A percentile compares a stretch with the other conserved stretches of the same genome.
These are phyloP conservation scores for Trichoderma hamatum DNA, from an alignment of 2,329 filamentous ascomycete genomes.

Conservation along the genomic window DNA sequence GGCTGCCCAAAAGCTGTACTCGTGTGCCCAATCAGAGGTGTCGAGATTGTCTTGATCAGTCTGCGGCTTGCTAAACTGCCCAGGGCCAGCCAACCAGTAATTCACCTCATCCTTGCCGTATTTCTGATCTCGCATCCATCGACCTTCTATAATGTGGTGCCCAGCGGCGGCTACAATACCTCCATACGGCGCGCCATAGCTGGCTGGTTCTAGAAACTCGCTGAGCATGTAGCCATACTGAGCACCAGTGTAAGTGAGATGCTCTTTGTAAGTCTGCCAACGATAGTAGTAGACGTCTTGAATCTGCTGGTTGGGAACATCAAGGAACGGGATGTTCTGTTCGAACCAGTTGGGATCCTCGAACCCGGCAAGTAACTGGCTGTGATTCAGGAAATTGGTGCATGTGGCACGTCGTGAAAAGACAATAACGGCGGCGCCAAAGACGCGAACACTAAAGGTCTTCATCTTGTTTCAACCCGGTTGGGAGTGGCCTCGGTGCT, in stretches of 20 bases:
- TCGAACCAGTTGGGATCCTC: neutral
- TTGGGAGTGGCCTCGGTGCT: neutral
- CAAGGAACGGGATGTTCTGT: neutral
- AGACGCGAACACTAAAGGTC: neutral
- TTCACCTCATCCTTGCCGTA: neutral
- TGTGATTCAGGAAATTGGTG: neutral
- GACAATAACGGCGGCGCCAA: neutral
- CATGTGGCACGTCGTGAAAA: neutral
- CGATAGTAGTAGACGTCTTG: neutral
- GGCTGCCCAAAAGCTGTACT: slow-evolving; percentile 11
- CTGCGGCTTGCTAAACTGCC: neutral
- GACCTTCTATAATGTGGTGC: neutral
- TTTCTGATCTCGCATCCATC: neutral
- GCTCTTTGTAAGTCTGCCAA: neutral
- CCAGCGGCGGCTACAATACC: neutral
- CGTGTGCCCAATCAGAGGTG: slow-evolving; percentile 7
- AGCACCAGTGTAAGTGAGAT: neutral
- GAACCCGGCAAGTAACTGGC: neutral
- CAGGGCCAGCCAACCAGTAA: slow-evolving; percentile 1
- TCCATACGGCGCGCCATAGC: neutral
- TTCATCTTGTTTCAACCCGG: neutral
- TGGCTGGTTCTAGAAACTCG: neutral
- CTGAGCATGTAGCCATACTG: slow-evolving; percentile 8
- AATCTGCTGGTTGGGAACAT: neutral
- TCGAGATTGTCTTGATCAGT: neutral